phyloP scores from a whole-genome alignment of 2,329 filamentous ascomycete genomes.

The Aspergillus luchuensis region DNA sequence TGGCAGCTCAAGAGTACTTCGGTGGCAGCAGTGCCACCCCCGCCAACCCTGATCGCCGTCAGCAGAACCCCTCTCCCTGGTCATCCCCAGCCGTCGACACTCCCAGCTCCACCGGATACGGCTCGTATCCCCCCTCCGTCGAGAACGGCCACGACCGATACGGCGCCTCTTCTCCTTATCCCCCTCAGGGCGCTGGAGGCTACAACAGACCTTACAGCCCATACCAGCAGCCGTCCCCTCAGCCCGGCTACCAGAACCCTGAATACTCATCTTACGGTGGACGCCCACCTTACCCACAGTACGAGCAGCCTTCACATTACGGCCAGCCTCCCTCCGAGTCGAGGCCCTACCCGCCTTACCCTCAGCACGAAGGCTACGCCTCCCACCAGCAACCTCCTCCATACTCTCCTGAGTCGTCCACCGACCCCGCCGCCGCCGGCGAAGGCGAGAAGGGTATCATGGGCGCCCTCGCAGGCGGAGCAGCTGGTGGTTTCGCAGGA shows the following conservation, averaged over 20 bases:
- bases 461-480: conserved; percentile 48
- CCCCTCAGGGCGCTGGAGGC: not conserved
- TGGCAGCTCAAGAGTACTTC: conserved; percentile 11
- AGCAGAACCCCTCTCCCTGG: conserved; percentile 5
- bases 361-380: conserved; percentile 1
- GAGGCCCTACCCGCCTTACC: conserved; percentile 11
- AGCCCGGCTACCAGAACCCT: conserved; percentile 1
- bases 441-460: conserved; percentile 48
- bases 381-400: conserved; percentile 4
- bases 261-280: not conserved
- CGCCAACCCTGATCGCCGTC: not conserved
- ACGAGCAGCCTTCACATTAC: not conserved
- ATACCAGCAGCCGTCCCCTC: not conserved
- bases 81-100: not conserved
- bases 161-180: not conserved
- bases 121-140: not conserved
- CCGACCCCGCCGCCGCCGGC: conserved; percentile 13
- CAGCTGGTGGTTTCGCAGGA: conserved; percentile 47
- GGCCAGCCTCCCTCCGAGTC: not conserved
- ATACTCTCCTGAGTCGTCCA: not conserved
- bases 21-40: not conserved
- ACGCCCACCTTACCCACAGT: not conserved
- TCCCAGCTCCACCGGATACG: not conserved
- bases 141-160: not conserved
- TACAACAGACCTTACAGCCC: not conserved